Percentiles rank a stretch among this genome's conserved stretches.
These are phyloP conservation scores for Argentina anserina DNA, from an alignment of 306 rosid species.

Conservation along the genomic window DNA sequence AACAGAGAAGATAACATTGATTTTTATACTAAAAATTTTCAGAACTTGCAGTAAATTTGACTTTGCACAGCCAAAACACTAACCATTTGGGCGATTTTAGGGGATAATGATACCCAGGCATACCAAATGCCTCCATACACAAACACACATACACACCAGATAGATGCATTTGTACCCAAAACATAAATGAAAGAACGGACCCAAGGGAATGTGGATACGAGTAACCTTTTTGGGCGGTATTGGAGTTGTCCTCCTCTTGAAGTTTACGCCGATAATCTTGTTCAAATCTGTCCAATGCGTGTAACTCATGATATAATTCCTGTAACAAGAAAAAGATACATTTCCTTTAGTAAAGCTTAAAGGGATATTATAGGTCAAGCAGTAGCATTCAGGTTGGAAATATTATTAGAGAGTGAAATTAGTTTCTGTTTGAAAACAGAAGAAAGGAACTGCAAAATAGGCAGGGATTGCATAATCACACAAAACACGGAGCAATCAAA, in stretches of 20 bases:
- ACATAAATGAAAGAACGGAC: background rate
- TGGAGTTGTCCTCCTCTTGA: constrained; percentile 93
- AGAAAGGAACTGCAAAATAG: background rate
- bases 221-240: constrained; percentile 77
- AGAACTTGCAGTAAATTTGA: background rate
- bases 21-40: background rate
- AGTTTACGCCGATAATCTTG: constrained; percentile 88
- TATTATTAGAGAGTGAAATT: too few species aligned
- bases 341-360: constrained; percentile 20
- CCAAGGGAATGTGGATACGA: background rate
- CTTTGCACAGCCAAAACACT: background rate
- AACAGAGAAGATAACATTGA: background rate
- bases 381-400: background rate
- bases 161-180: background rate
- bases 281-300: constrained; percentile 94
- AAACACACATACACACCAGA: background rate
- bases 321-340: constrained; percentile 31
- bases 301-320: constrained; percentile 96
- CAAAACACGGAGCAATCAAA: constrained; percentile 10
- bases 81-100: background rate
- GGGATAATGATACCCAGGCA: background rate
- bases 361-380: constrained; percentile 6
- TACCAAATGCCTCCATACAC: background rate
- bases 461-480: background rate
- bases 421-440: background rate